Evolutionary conservation across 768 basidiomycete genomes (phyloP).

Genomic region (Clitopilus passeckerianus): DNA sequence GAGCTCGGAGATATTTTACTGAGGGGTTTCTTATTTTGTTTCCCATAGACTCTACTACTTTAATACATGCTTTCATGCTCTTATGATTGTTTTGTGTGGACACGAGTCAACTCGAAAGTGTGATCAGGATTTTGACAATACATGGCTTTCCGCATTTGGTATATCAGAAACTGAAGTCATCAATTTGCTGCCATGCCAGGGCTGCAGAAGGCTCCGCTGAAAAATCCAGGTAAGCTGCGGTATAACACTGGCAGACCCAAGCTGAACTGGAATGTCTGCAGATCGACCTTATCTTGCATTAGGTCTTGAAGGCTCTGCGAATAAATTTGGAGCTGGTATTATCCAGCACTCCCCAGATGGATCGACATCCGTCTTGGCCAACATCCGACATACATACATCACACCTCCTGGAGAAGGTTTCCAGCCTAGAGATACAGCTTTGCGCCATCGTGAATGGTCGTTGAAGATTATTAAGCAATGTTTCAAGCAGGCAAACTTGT

Average conservation of each 20-base stretch:
- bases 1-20: background rate
- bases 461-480: conserved; percentile 77
- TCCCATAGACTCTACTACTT: background rate
- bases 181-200: conserved; percentile 19
- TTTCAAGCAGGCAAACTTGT: conserved; percentile 59
- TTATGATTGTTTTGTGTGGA: too few relatives aligned
- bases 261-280: conserved; percentile 18
- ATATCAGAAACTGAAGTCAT: background rate
- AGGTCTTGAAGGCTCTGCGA: conserved; percentile 96
- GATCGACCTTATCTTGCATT: conserved; percentile 79
- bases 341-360: conserved; percentile 79
- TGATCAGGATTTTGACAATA: too few relatives aligned
- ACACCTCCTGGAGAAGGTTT: conserved; percentile 99
- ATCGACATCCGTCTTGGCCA: conserved; percentile 75
- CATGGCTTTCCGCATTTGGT: too few relatives aligned
- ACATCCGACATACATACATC: conserved; percentile 97
- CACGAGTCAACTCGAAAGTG: too few relatives aligned
- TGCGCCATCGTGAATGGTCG: conserved; percentile 94
- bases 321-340: conserved; percentile 93
- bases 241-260: background rate
- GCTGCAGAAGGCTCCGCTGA: conserved; percentile 18
- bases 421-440: conserved; percentile 90
- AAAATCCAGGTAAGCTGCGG: conserved; percentile 26
- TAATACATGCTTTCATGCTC: background rate
- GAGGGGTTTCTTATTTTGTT: background rate